These are phyloP conservation scores for Melampsora americana DNA, from an alignment of 1,284 basidiomycete genomes.

Conservation along the genomic window DNA sequence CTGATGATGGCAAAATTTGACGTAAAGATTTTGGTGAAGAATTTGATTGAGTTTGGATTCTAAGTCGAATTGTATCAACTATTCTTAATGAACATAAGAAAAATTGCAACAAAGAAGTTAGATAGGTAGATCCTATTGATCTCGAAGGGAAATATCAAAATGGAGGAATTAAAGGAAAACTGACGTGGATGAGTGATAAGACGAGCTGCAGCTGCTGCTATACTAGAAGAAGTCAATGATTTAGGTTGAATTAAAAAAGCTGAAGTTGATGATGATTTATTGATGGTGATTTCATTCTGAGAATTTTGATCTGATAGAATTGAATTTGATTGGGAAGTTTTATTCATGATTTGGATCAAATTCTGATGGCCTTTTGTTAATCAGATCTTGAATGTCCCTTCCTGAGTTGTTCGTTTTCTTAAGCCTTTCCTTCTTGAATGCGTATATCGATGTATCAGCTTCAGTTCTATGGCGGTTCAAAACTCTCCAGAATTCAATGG, in stretches of 20 bases:
- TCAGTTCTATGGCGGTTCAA: too few species aligned
- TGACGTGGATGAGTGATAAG: background rate
- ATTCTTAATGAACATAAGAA: background rate
- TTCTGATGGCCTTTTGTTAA: too few species aligned
- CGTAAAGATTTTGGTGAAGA: background rate
- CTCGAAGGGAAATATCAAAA: too few species aligned
- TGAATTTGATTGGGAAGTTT: background rate
- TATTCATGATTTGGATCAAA: too few species aligned
- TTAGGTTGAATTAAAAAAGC: background rate
- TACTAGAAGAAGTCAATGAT: background rate
- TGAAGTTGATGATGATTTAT: background rate
- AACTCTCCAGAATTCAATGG: too few species aligned
- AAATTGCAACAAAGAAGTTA: background rate
- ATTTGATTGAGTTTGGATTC: background rate
- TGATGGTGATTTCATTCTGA: background rate
- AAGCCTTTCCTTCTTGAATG: too few species aligned
- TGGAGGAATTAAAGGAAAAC: background rate
- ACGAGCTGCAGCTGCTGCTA: background rate
- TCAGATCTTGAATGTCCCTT: background rate
- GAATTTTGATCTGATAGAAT: too few species aligned
- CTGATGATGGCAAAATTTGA: background rate
- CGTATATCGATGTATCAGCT: too few species aligned
- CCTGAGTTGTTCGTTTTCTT: too few species aligned
- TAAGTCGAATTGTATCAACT: constrained; percentile 1
- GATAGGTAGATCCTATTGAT: too few species aligned